Evolutionary conservation across 495 filamentous ascomycete genomes (phyloP).

Genomic region (Penicillium diatomitis): DNA sequence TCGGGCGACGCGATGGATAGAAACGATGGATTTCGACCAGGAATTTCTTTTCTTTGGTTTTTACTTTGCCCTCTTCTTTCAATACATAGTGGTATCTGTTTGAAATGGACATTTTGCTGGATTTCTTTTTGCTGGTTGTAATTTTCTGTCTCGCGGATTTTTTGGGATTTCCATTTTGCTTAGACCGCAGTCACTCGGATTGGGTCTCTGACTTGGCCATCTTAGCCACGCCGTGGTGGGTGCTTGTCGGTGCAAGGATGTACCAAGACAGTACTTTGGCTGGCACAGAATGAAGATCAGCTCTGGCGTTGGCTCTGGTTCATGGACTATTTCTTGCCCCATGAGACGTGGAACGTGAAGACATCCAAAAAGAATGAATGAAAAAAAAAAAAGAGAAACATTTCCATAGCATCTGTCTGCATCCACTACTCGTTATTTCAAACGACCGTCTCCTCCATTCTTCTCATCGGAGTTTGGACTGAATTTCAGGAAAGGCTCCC

Average conservation of each 20-base stretch:
- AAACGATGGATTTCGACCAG: not conserved
- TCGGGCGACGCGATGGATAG: not conserved
- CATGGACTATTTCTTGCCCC: no score
- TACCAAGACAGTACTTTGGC: no score
- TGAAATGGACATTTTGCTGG: no score
- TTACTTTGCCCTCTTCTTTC: not conserved
- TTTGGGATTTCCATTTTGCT: no score
- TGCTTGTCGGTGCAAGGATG: no score
- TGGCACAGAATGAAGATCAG: no score
- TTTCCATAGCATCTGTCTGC: not conserved
- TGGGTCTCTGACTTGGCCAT: not conserved
- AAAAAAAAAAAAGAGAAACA: no score
- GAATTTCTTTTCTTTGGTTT: not conserved
- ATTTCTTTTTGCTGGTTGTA: no score
- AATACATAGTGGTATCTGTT: not conserved
- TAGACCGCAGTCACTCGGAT: not conserved
- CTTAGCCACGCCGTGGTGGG: not conserved
- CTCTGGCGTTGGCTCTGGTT: no score
- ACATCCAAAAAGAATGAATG: no score
- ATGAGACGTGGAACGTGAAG: no score
- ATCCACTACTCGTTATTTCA: constrained; percentile 17
- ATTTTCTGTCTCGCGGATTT: no score
- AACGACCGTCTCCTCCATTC: constrained; percentile 9
- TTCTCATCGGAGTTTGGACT: not conserved
- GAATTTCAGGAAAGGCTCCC: not conserved